Evolutionary conservation across 106 monocot genomes (phyloP).

Genomic region (Dendrobium chrysotoxum): DNA sequence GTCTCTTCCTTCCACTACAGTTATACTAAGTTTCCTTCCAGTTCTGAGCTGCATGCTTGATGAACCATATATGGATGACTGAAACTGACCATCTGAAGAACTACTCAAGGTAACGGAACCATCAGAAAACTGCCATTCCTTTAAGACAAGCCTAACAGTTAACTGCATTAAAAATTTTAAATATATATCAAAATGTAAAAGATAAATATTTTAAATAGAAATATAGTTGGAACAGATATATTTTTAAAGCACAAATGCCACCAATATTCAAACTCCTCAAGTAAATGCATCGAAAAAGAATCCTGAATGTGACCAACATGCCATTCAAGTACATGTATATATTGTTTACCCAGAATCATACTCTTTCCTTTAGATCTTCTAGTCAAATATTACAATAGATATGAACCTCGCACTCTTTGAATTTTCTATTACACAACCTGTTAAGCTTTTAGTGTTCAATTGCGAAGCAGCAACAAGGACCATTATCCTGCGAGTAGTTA

Average conservation of each 20-base stretch:
- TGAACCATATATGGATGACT: slow-evolving; percentile 26
- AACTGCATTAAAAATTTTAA: slow-evolving; percentile 30
- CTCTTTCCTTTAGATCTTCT: background rate
- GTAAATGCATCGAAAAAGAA: background rate
- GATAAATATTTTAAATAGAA: background rate
- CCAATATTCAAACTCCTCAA: background rate
- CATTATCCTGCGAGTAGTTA: background rate
- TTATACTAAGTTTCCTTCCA: slow-evolving; percentile 73
- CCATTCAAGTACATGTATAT: background rate
- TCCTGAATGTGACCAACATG: background rate
- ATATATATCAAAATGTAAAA: background rate
- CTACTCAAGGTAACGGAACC: slow-evolving; percentile 35
- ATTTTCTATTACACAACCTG: background rate
- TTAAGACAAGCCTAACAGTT: slow-evolving; percentile 53
- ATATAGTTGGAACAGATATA: background rate
- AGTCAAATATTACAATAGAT: background rate
- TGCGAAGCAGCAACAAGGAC: background rate
- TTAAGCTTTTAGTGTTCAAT: background rate
- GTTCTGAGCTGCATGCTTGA: slow-evolving; percentile 40
- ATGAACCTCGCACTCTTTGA: background rate
- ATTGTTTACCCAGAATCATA: background rate
- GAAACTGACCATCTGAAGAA: slow-evolving; percentile 16
- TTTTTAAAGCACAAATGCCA: background rate
- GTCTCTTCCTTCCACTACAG: slow-evolving; percentile 62
- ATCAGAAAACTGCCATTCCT: slow-evolving; percentile 98